Base-by-base conservation (phyloP, 805 yeast genomes). In the Grigorovia jiainica region DNA sequence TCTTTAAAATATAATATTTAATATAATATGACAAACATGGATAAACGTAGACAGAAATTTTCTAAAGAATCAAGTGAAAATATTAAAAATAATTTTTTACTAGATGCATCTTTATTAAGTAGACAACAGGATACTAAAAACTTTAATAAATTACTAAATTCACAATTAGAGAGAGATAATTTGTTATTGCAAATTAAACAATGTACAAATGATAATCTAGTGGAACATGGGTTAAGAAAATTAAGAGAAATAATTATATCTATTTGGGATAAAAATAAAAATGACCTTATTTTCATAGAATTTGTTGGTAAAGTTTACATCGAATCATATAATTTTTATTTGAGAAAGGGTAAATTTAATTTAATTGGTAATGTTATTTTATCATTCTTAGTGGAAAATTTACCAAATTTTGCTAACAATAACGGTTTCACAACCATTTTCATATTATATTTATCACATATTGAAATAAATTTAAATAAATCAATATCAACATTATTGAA, bases 61-160 rank as follows among this genome's bases (percentile, higher is more conserved):
- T 54, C 60, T 2, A 40, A 49, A 5, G 45, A 44, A 0, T 56
- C 61, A 4, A 51, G 55, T 6, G 39, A 45, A 2, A 49, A 49
- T 23, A 51, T 54, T 13, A 40, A 48, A 2, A 47, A 47, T 35
- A 54, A 57, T 30, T 49, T 48, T 4, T 33, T 57, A 18, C 47
- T 48, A 15, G 68, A 63, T 6, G 75, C 68, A 46, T 83, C 85
- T 0, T 61, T 76, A 39, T 57, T 78, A 7, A 79, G 85, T 47
- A 61, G 86, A 43, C 84, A 85, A 1, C 82, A 84, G 1, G 79
- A 73, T 35, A 78, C 72, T 42, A 54, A 53, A 40, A 54, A 72
- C 20, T 20, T 54, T 10, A 34, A 36, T 5, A 19, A 24, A 32
- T 62, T 80, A 34, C 78, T 71, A 49, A 51, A 58, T 4, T 71